Percentiles rank a stretch among this genome's conserved stretches.
Evolutionary conservation across 2,329 filamentous ascomycete genomes (phyloP).

Genomic region (Celoporthe dispersa): DNA sequence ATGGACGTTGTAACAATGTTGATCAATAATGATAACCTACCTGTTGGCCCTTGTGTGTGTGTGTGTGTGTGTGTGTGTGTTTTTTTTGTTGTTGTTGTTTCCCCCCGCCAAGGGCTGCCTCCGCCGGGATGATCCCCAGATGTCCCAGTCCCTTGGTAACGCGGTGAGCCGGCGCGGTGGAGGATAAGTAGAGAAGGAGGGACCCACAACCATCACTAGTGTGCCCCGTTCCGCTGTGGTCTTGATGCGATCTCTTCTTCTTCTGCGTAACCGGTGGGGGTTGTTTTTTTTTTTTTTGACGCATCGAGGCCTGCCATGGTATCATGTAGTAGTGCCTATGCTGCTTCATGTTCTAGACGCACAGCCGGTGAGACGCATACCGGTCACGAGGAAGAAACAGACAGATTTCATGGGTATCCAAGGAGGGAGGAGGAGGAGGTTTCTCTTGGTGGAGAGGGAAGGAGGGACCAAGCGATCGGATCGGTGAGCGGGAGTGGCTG

Average conservation of each 20-base stretch:
- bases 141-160: conserved; percentile 2
- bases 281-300: not conserved
- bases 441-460: not conserved
- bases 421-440: no score
- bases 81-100: not conserved
- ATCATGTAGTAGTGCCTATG: not conserved
- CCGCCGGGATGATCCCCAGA: conserved; percentile 5
- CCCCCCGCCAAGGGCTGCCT: not conserved
- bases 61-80: no score
- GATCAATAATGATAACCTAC: not conserved
- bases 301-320: not conserved
- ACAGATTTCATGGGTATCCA: not conserved
- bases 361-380: no score
- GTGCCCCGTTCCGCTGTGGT: not conserved
- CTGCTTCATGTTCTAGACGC: not conserved
- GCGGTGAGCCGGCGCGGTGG: conserved; percentile 9
- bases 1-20: not conserved
- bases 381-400: not conserved
- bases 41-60: no score
- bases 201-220: not conserved
- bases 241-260: not conserved
- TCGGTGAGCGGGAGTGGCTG: conserved; percentile 5
- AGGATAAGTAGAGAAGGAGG: not conserved
- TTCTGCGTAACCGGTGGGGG: not conserved
- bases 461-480: not conserved